phyloP scores from a whole-genome alignment of 2,329 filamentous ascomycete species.

The Ophiostoma himal-ulmi region DNA sequence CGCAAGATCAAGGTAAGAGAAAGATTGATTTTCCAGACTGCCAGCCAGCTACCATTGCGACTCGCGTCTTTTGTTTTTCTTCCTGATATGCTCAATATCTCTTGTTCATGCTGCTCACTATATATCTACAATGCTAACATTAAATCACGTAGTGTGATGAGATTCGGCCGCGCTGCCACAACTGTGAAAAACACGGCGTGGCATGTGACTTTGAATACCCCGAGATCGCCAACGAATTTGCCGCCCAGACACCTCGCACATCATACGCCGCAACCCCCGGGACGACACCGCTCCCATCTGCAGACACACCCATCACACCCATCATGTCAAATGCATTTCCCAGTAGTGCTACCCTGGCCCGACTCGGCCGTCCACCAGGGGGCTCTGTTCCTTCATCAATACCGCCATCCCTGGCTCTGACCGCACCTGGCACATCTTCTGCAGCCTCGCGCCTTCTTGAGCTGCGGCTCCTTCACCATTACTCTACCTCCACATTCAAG shows the following conservation, averaged over 20 bases:
- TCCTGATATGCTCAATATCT: not conserved
- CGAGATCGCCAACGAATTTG: slow-evolving; percentile 41
- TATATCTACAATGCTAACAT: not conserved
- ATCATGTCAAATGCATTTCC: slow-evolving; percentile 27
- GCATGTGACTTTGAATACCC: slow-evolving; percentile 58
- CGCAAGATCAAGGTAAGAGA: slow-evolving; percentile 61
- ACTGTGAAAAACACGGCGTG: slow-evolving; percentile 62
- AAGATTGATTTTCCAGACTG: not conserved
- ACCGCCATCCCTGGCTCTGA: slow-evolving; percentile 31
- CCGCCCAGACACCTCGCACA: slow-evolving; percentile 28
- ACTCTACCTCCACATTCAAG: slow-evolving; percentile 54
- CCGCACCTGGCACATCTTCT: slow-evolving; percentile 34
- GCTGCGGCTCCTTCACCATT: slow-evolving; percentile 59
- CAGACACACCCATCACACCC: slow-evolving; percentile 26
- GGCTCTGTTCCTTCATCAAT: slow-evolving; percentile 33
- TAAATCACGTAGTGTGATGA: slow-evolving; percentile 53
- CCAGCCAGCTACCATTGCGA: not conserved
- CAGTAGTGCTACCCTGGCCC: slow-evolving; percentile 16
- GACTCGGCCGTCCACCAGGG: slow-evolving; percentile 9
- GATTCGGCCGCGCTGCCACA: slow-evolving; percentile 58
- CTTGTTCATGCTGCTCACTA: not conserved
- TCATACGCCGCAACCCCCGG: slow-evolving; percentile 15
- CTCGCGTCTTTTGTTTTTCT: not conserved
- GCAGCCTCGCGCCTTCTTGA: slow-evolving; percentile 48
- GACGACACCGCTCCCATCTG: slow-evolving; percentile 1